These are phyloP conservation scores for Pythium aristosporum DNA, from an alignment of 352 stramenopile species.

Conservation along the genomic window DNA sequence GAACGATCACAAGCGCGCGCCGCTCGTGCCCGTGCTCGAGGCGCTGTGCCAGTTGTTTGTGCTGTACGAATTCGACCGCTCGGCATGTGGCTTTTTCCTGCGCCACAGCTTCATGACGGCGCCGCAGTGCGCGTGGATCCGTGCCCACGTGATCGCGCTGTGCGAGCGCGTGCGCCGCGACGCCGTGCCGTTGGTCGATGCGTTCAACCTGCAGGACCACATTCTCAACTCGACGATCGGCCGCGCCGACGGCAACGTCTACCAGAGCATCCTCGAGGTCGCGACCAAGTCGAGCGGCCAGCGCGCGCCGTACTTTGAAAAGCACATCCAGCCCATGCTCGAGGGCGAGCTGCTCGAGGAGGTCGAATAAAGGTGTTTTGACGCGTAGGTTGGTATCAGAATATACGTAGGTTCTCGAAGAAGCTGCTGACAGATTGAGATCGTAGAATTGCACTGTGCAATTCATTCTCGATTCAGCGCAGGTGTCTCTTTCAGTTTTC, in stretches of 20 bases:
- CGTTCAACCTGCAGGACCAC: slow-evolving; percentile 71
- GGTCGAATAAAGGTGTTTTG: neutral
- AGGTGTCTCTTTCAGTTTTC: too few species aligned
- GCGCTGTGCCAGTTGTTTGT: slow-evolving; percentile 77
- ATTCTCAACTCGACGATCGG: slow-evolving; percentile 75
- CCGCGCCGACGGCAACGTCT: slow-evolving; percentile 64
- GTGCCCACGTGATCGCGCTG: slow-evolving; percentile 34
- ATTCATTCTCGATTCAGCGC: too few species aligned
- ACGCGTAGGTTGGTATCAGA: neutral
- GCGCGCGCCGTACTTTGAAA: slow-evolving; percentile 49
- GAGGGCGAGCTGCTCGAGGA: slow-evolving; percentile 41
- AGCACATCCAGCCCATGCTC: slow-evolving; percentile 66
- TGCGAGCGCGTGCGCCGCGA: slow-evolving; percentile 54
- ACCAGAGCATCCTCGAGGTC: slow-evolving; percentile 56
- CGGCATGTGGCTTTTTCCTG: slow-evolving; percentile 48
- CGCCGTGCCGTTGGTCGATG: slow-evolving; percentile 67
- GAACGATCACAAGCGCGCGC: slow-evolving; percentile 9
- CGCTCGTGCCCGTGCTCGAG: slow-evolving; percentile 52
- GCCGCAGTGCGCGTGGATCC: slow-evolving; percentile 52
- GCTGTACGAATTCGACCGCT: slow-evolving; percentile 63
- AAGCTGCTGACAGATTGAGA: too few species aligned
- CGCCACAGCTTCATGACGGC: slow-evolving; percentile 58
- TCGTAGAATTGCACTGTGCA: too few species aligned
- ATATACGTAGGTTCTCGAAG: neutral
- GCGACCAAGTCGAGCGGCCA: slow-evolving; percentile 37